Evolutionary conservation across 2,329 filamentous ascomycete genomes (phyloP), one percentile per base, ranked within the genome.

Genomic region (Penicillium sp.): DNA sequence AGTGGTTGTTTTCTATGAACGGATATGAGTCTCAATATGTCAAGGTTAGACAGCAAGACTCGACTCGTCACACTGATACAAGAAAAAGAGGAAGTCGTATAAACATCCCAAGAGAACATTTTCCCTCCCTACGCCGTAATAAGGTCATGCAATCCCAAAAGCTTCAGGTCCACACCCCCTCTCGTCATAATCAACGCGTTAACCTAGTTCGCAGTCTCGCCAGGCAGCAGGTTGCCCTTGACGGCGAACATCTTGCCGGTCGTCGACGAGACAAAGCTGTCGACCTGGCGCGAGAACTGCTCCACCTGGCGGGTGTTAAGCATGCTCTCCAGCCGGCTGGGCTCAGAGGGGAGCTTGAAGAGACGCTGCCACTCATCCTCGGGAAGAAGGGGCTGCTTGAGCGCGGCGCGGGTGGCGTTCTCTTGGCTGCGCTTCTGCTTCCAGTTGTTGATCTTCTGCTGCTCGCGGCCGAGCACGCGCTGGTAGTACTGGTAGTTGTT

Each of bases 401-500:
- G 86, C 25, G 88, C 81, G 41, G 79, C 77, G 42, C 93, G 81
- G 45, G 84, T 84, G 19, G 85, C 84, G 64, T 98, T 98, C 79
- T 98, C 93, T 11, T 87, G 84, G 76, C 95, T 94, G 64, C 93
- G 85, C 82, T 98, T 97, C 47, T 84, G 74, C 73, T 97, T 91
- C 93, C 93, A 98, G 53, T 89, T 85, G 39, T 87, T 83, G 59
- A 98, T 96, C 80, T 97, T 98, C 60, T 86, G 74, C 74, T 98
- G 93, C 75, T 98, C 93, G 57, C 93, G 87, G 38, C 84, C 85
- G 42, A 97, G 78, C 63, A 94, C 89, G 60, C 93, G 82, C 74
- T 96, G 89, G 76, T 96, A 96, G 79, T 86, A 87, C 70, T 96
- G 90, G 75, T 94, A 93, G 79, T 98, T 98, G 81, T 97, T 97